phyloP scores from a whole-genome alignment of 2,329 filamentous ascomycete genomes.

The Colletotrichum magnum region DNA sequence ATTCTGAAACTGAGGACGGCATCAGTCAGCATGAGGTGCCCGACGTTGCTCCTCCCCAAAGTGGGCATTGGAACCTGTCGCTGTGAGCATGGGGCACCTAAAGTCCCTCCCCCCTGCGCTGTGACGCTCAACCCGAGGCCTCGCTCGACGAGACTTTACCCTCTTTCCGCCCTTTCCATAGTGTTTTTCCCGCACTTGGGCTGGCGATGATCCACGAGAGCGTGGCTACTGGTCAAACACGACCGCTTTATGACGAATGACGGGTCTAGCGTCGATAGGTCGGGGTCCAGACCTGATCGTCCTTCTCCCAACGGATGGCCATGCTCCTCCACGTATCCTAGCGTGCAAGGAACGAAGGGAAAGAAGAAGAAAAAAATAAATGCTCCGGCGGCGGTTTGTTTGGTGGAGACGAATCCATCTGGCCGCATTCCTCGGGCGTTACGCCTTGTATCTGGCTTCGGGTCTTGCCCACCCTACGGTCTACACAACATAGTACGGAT shows the following conservation, averaged over 20 bases:
- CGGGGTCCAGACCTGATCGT: background rate
- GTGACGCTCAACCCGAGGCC: constrained; percentile 3
- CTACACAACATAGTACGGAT: too few species aligned
- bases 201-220: constrained; percentile 12
- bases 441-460: constrained; percentile 29
- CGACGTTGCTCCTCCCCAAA: constrained; percentile 3
- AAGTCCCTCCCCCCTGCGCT: background rate
- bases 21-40: constrained; percentile 31
- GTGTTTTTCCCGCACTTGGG: constrained; percentile 9
- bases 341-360: background rate
- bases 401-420: constrained; percentile 31
- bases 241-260: constrained; percentile 31
- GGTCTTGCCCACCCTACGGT: background rate
- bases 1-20: constrained; percentile 43
- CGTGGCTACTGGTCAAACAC: constrained; percentile 31
- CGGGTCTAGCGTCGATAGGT: constrained; percentile 17
- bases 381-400: constrained; percentile 35
- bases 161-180: background rate
- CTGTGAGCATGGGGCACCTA: constrained; percentile 11
- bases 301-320: too few species aligned
- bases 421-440: constrained; percentile 37
- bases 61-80: too few species aligned
- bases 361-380: constrained; percentile 13
- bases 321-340: background rate
- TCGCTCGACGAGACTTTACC: constrained; percentile 1